phyloP scores from a whole-genome alignment of 345 rosid genomes.

The Murraya koenigii region DNA sequence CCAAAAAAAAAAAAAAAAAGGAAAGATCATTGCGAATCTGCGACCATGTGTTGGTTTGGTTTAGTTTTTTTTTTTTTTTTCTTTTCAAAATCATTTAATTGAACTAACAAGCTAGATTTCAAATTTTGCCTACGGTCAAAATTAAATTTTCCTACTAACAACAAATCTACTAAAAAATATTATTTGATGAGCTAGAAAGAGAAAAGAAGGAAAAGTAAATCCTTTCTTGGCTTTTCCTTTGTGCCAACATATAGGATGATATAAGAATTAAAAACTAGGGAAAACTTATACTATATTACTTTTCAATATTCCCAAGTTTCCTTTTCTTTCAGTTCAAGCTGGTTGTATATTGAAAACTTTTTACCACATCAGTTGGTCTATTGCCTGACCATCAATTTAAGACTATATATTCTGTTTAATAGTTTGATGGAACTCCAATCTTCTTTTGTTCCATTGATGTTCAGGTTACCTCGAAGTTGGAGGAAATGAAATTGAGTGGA shows the following conservation, averaged over 20 bases:
- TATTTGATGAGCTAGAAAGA: not conserved
- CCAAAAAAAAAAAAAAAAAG: not conserved
- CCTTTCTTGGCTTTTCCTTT: not conserved
- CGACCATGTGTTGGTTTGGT: not conserved
- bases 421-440: not conserved
- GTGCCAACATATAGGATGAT: not conserved
- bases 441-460: not conserved
- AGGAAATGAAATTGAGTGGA: constrained; percentile 7
- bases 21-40: too few species aligned
- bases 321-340: too few species aligned
- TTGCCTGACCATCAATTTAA: too few species aligned
- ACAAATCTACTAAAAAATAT: not conserved
- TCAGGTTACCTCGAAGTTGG: constrained; percentile 6
- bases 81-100: not conserved
- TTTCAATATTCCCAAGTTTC: too few species aligned
- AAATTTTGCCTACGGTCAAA: not conserved
- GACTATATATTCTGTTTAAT: too few species aligned
- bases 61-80: not conserved
- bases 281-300: not conserved
- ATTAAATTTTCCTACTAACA: too few species aligned
- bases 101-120: not conserved
- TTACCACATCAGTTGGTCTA: too few species aligned
- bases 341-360: too few species aligned
- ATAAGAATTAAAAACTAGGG: constrained; percentile 20
- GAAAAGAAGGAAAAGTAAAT: not conserved